These are phyloP conservation scores for Begonia fuchsioides DNA, from an alignment of 306 rosid species.

Conservation along the genomic window DNA sequence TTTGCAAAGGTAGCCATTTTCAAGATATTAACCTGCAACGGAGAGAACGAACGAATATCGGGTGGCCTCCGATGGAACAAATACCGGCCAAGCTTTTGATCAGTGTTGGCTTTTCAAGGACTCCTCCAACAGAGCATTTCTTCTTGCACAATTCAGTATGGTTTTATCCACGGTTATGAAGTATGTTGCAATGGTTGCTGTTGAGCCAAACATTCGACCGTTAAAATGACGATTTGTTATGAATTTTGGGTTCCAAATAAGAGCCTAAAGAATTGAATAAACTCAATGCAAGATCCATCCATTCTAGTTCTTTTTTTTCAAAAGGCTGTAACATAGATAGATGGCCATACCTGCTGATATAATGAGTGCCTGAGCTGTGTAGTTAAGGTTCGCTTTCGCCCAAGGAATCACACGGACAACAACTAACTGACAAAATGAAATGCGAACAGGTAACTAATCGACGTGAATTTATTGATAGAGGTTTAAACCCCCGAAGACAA, in stretches of 20 bases:
- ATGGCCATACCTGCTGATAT: constrained; percentile 59
- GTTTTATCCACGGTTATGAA: constrained; percentile 78
- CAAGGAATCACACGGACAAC: constrained; percentile 83
- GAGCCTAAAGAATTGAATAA: no score
- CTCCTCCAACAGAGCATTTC: constrained; percentile 49
- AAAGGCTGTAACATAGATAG: neutral
- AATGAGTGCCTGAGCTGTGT: constrained; percentile 86
- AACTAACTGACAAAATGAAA: constrained; percentile 31
- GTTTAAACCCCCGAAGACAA: no score
- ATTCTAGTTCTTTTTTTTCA: neutral
- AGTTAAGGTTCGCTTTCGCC: constrained; percentile 91
- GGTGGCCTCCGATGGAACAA: no score
- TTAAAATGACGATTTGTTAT: no score
- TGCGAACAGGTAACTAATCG: neutral
- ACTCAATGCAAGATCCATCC: no score
- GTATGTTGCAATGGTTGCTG: constrained; percentile 70
- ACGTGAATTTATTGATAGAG: no score
- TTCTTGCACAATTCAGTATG: constrained; percentile 81
- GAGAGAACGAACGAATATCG: no score
- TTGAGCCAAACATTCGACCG: constrained; percentile 5
- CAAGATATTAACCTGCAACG: no score
- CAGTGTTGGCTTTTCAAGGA: constrained; percentile 36
- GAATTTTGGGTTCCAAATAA: no score
- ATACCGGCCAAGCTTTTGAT: neutral
- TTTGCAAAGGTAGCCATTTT: no score